Conservation (phyloP, 345 rosid genomes). For the Syzygium grande region DNA sequence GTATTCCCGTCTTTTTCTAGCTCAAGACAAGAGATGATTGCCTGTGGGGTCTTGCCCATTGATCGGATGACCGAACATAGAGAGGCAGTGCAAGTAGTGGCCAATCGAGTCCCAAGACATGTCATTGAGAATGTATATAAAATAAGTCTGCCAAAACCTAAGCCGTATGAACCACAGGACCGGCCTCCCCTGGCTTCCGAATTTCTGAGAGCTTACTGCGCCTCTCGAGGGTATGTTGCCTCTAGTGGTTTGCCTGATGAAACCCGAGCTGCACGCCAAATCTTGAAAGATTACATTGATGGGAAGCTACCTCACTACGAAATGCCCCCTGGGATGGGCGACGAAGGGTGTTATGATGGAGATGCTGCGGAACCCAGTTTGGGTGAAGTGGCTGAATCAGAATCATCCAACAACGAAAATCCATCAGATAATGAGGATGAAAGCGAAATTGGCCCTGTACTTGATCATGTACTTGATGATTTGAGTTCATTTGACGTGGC, state of each 20-base stretch:
- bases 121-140: slow-evolving; percentile 64
- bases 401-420: slow-evolving; percentile 36
- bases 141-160: slow-evolving; percentile 75
- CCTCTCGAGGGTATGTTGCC: slow-evolving; percentile 81
- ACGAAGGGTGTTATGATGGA: slow-evolving; percentile 17
- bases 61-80: slow-evolving; percentile 88
- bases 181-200: slow-evolving; percentile 82
- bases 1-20: slow-evolving; percentile 91
- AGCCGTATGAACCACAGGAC: slow-evolving; percentile 63
- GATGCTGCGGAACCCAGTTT: slow-evolving; percentile 11
- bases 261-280: slow-evolving; percentile 77
- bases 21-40: slow-evolving; percentile 86
- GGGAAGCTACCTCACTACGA: slow-evolving; percentile 75
- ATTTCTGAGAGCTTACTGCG: slow-evolving; percentile 57
- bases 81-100: slow-evolving; percentile 85
- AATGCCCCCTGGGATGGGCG: slow-evolving; percentile 58
- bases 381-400: slow-evolving; percentile 22
- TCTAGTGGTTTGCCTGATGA: slow-evolving; percentile 97
- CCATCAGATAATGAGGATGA: background rate
- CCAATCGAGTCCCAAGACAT: slow-evolving; percentile 60
- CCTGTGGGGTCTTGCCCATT: slow-evolving; percentile 91
- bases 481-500: slow-evolving; percentile 65
- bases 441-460: slow-evolving; percentile 18
- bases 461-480: slow-evolving; percentile 60
- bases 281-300: slow-evolving; percentile 74